A percentile compares a stretch with the other conserved stretches of the same genome.
phyloP scores from a whole-genome alignment of 2,329 filamentous ascomycete genomes.

The Aureobasidium namibiae region DNA sequence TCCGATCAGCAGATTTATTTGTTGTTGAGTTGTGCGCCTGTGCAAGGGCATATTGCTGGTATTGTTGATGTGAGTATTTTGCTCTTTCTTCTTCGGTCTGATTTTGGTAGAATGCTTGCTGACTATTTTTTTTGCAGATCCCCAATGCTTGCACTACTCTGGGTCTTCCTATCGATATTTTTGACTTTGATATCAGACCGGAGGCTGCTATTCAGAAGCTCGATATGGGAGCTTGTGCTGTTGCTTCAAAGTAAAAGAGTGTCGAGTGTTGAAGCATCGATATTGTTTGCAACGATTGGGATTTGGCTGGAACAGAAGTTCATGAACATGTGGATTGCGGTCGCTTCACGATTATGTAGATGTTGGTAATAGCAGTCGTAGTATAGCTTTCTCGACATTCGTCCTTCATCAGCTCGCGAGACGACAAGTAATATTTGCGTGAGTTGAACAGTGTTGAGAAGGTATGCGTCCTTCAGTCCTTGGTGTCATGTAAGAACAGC shows the following conservation, averaged over 20 bases:
- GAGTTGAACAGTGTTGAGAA: background rate
- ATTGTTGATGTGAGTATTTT: conserved; percentile 57
- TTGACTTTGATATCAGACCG: conserved; percentile 84
- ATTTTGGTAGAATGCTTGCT: background rate
- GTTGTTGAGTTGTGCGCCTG: conserved; percentile 72
- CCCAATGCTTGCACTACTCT: conserved; percentile 87
- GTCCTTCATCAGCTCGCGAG: background rate
- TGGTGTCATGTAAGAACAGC: background rate
- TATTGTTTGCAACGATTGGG: background rate
- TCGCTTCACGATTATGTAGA: background rate
- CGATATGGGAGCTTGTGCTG: conserved; percentile 66
- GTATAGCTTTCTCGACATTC: background rate
- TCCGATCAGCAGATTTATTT: conserved; percentile 75
- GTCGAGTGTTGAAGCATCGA: background rate
- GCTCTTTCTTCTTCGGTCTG: conserved; percentile 21
- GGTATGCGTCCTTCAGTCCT: background rate
- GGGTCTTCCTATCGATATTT: conserved; percentile 85
- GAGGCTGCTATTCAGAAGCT: conserved; percentile 50
- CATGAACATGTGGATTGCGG: background rate
- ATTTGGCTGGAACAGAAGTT: background rate
- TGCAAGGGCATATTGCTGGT: conserved; percentile 81
- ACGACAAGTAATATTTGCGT: background rate
- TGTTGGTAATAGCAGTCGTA: background rate
- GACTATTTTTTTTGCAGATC: conserved; percentile 39
- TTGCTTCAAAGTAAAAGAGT: conserved; percentile 32